Evolutionary conservation across 305 asterid genomes (phyloP).

Genomic region (Fraxinus floribunda): DNA sequence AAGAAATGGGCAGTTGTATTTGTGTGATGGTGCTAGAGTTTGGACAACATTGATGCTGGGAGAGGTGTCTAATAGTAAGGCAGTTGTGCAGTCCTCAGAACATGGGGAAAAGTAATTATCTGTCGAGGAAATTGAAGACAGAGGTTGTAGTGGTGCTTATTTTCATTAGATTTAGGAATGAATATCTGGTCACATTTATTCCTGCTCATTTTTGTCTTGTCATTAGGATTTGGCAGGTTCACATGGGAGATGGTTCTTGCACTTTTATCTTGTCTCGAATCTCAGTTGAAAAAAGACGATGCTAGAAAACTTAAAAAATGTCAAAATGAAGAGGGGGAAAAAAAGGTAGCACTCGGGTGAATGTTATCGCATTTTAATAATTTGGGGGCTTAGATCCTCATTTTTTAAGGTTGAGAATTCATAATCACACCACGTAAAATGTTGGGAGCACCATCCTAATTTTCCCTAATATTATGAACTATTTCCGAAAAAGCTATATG

Average conservation of each 20-base stretch:
- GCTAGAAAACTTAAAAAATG: not conserved
- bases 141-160: slow-evolving; percentile 2
- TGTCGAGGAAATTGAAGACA: slow-evolving; percentile 1
- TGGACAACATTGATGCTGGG: not conserved
- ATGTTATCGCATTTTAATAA: not conserved
- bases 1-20: not conserved
- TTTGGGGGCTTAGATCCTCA: not conserved
- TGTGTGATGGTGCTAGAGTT: not conserved
- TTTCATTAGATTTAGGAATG: not conserved
- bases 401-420: not conserved
- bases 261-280: slow-evolving; percentile 10
- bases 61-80: not conserved
- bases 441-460: not conserved
- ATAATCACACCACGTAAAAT: not conserved
- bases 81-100: slow-evolving; percentile 20
- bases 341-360: not conserved
- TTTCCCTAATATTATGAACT: not conserved
- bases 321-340: not conserved
- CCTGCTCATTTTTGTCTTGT: slow-evolving; percentile 5
- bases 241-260: slow-evolving; percentile 29
- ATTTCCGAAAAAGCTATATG: not conserved
- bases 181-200: slow-evolving; percentile 14
- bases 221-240: slow-evolving; percentile 17
- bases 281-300: not conserved
- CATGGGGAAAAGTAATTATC: slow-evolving; percentile 1